Conservation (phyloP, 73 alveolate genomes). For the Urostyla sp. region DNA sequence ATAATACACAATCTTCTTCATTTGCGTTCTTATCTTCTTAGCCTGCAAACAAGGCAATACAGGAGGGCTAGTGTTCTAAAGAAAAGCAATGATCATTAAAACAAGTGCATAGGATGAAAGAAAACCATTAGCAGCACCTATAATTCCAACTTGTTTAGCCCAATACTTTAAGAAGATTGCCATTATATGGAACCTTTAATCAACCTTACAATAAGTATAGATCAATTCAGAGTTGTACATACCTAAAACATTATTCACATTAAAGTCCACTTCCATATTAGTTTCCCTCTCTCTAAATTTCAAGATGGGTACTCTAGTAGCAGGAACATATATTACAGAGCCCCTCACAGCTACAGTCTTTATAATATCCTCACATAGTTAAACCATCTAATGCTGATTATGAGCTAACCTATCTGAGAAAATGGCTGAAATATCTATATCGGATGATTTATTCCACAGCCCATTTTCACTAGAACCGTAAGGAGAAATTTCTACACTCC, state of each 20-base stretch:
- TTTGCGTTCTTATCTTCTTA: not conserved
- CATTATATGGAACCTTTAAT: slow-evolving; percentile 85
- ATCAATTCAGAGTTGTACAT: slow-evolving; percentile 77
- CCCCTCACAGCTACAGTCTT: slow-evolving; percentile 33
- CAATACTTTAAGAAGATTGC: slow-evolving; percentile 72
- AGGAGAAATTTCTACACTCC: slow-evolving; percentile 12
- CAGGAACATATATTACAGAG: slow-evolving; percentile 18
- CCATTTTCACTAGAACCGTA: slow-evolving; percentile 56
- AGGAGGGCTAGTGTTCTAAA: slow-evolving; percentile 65
- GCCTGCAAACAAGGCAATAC: slow-evolving; percentile 60
- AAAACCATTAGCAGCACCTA: slow-evolving; percentile 76
- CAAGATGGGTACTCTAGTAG: slow-evolving; percentile 72
- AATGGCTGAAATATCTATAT: slow-evolving; percentile 41
- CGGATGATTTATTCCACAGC: slow-evolving; percentile 54
- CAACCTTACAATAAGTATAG: slow-evolving; percentile 73
- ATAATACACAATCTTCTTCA: slow-evolving; percentile 10
- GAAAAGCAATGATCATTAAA: slow-evolving; percentile 77
- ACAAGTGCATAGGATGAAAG: slow-evolving; percentile 75
- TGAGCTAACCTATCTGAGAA: not conserved
- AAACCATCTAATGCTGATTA: slow-evolving; percentile 39
- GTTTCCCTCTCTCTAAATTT: slow-evolving; percentile 75
- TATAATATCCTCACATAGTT: not conserved
- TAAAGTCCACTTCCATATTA: slow-evolving; percentile 77
- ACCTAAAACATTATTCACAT: slow-evolving; percentile 77
- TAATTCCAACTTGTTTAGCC: slow-evolving; percentile 73